These are phyloP conservation scores for Melanogaster broomeanus DNA, from an alignment of 768 basidiomycete species.

Conservation along the genomic window DNA sequence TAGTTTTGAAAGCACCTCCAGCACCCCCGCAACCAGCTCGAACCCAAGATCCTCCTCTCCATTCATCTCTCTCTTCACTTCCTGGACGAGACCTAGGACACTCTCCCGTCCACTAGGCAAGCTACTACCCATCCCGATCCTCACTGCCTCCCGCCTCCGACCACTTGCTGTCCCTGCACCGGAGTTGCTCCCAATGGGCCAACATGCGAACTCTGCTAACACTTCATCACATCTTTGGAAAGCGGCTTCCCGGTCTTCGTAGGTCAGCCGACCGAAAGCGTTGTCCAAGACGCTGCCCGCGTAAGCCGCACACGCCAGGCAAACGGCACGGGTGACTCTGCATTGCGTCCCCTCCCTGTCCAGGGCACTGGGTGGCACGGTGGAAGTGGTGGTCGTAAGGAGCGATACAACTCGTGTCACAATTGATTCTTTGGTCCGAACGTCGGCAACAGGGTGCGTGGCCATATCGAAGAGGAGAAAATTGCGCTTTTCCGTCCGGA, in stretches of 20 bases:
- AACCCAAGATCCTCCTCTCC: constrained; percentile 83
- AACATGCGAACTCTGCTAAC: constrained; percentile 84
- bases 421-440: constrained; percentile 85
- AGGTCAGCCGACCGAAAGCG: constrained; percentile 83
- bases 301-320: constrained; percentile 88
- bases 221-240: constrained; percentile 95
- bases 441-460: constrained; percentile 95
- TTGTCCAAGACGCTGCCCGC: constrained; percentile 96
- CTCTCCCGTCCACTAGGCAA: constrained; percentile 61
- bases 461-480: constrained; percentile 99
- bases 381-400: constrained; percentile 80
- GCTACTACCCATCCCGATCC: constrained; percentile 58
- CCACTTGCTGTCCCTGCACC: constrained; percentile 35
- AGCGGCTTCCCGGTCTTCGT: constrained; percentile 92
- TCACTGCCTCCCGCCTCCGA: constrained; percentile 42
- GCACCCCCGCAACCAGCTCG: constrained; percentile 88
- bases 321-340: constrained; percentile 77
- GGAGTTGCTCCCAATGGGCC: constrained; percentile 73
- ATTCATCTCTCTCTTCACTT: constrained; percentile 70
- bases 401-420: constrained; percentile 74
- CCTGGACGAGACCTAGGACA: constrained; percentile 71
- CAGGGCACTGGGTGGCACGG: constrained; percentile 74
- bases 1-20: constrained; percentile 91
- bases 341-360: constrained; percentile 80
- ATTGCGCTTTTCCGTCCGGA: constrained; percentile 99